phyloP scores from a whole-genome alignment of 164 flowering plant species.

The Paratinospora sagittata region DNA sequence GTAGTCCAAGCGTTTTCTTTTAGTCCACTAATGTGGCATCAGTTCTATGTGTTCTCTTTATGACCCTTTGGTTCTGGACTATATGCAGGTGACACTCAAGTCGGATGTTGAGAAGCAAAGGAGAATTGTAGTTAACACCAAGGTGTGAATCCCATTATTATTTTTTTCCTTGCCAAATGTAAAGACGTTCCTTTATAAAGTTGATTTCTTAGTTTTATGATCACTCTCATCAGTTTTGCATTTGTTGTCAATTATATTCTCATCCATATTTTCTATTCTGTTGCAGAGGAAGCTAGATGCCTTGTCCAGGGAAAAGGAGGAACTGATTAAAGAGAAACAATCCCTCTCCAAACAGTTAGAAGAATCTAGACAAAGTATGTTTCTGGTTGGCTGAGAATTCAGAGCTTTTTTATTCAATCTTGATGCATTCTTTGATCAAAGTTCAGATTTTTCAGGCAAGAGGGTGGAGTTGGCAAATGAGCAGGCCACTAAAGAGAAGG shows the following conservation, averaged over 20 bases:
- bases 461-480: slow-evolving; percentile 52
- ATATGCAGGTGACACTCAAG: slow-evolving; percentile 36
- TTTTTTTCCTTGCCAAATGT: neutral
- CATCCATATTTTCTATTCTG: slow-evolving; percentile 3
- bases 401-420: neutral
- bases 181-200: neutral
- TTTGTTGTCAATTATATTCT: neutral
- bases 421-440: neutral
- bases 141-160: slow-evolving; percentile 34
- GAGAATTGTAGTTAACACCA: slow-evolving; percentile 26
- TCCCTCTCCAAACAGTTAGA: slow-evolving; percentile 61
- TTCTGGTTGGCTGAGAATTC: neutral
- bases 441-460: slow-evolving; percentile 30
- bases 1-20: slow-evolving; percentile 14
- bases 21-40: neutral
- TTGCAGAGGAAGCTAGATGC: slow-evolving; percentile 44
- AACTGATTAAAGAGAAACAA: slow-evolving; percentile 52
- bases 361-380: slow-evolving; percentile 49
- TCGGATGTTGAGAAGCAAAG: slow-evolving; percentile 53
- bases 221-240: neutral
- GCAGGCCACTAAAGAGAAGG: slow-evolving; percentile 59
- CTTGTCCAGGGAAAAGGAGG: slow-evolving; percentile 61
- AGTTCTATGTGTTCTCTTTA: neutral
- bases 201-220: neutral
- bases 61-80: neutral